Percentiles rank a stretch among this genome's conserved stretches.
Evolutionary conservation across 1,284 basidiomycete species (phyloP).

Genomic region (Inonotus obliquus): DNA sequence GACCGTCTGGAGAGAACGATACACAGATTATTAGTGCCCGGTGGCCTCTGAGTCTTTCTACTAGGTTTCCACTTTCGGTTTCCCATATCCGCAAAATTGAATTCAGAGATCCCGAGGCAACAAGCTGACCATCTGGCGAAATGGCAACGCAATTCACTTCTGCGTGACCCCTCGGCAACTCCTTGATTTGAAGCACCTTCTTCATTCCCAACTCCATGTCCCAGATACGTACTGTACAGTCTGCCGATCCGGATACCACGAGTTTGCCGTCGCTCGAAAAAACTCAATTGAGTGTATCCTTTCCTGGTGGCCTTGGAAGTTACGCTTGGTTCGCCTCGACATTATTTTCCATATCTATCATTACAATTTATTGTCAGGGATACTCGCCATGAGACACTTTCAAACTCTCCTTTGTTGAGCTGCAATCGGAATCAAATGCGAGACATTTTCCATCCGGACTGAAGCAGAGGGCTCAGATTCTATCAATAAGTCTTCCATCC

Average conservation of each 20-base stretch:
- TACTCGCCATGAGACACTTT: not conserved
- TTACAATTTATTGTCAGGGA: not conserved
- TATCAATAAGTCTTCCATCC: constrained; percentile 24
- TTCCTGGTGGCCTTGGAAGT: constrained; percentile 82
- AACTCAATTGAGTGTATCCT: constrained; percentile 85
- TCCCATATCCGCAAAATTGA: constrained; percentile 88
- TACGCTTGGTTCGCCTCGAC: constrained; percentile 62
- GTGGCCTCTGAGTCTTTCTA: constrained; percentile 78
- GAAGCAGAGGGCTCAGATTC: constrained; percentile 78
- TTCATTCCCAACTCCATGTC: constrained; percentile 66
- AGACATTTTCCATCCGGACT: constrained; percentile 77
- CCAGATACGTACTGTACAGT: constrained; percentile 87
- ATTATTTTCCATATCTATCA: constrained; percentile 84
- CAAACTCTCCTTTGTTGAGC: constrained; percentile 66
- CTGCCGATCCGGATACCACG: constrained; percentile 84
- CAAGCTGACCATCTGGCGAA: constrained; percentile 73
- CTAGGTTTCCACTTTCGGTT: constrained; percentile 60
- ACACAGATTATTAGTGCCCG: constrained; percentile 77
- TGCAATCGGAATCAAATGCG: constrained; percentile 82
- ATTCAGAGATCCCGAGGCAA: constrained; percentile 83
- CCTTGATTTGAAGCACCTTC: constrained; percentile 53
- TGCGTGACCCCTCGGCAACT: constrained; percentile 55
- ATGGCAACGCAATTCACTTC: constrained; percentile 80
- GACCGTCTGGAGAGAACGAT: constrained; percentile 83
- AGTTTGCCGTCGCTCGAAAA: constrained; percentile 78